These are phyloP conservation scores for Trichoderma gracile DNA, from an alignment of 2,329 filamentous ascomycete species.

Conservation along the genomic window DNA sequence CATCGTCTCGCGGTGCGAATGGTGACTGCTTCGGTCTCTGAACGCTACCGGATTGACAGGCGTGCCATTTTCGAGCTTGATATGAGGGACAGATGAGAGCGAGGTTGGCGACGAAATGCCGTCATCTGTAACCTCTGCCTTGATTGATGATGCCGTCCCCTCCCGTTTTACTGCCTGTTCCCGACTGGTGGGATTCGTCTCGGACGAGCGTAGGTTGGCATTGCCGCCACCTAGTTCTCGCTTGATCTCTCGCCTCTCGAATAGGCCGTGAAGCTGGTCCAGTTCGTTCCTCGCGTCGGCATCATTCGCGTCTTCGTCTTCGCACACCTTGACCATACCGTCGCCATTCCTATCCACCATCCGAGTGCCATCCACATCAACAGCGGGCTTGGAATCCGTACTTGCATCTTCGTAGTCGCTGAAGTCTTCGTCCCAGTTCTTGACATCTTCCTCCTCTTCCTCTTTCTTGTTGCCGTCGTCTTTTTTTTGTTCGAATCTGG, in stretches of 20 bases:
- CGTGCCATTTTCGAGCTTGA: neutral
- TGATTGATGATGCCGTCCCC: neutral
- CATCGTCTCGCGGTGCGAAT: neutral
- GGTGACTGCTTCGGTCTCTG: neutral
- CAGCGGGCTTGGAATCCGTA: slow-evolving; percentile 47
- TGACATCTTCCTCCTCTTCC: slow-evolving; percentile 41
- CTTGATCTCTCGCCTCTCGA: slow-evolving; percentile 28
- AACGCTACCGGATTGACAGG: neutral
- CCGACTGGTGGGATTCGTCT: neutral
- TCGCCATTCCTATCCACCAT: slow-evolving; percentile 67
- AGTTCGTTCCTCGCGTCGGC: slow-evolving; percentile 50
- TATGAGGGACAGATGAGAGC: neutral
- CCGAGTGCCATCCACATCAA: slow-evolving; percentile 65
- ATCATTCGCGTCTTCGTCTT: slow-evolving; percentile 62
- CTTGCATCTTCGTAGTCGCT: slow-evolving; percentile 47
- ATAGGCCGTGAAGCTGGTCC: slow-evolving; percentile 60
- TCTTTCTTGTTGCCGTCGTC: slow-evolving; percentile 44
- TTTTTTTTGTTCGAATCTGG: slow-evolving; percentile 64
- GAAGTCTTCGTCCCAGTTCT: slow-evolving; percentile 40
- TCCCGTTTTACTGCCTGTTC: neutral
- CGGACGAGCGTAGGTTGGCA: neutral
- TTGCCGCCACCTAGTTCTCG: slow-evolving; percentile 29
- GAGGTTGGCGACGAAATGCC: neutral
- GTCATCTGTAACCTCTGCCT: slow-evolving; percentile 1
- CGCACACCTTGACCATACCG: slow-evolving; percentile 72